A percentile compares a stretch with the other conserved stretches of the same genome.
Evolutionary conservation across 331 rosid species (phyloP).

Genomic region (Malus hybrid): DNA sequence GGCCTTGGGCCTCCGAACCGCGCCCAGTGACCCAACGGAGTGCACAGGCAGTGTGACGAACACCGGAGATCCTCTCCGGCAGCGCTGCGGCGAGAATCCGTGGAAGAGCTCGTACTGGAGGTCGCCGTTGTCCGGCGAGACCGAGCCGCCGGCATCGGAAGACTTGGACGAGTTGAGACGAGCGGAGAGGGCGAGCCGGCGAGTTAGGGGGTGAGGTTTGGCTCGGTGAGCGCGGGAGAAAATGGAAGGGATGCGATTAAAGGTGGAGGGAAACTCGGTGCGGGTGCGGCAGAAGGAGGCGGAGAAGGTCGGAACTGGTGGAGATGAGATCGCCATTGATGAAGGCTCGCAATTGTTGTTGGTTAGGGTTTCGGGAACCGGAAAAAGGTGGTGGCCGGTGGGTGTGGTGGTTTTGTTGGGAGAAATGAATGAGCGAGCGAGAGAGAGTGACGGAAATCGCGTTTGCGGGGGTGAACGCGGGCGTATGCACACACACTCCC

Average conservation of each 20-base stretch:
- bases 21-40: conserved; percentile 19
- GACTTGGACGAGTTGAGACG: conserved; percentile 28
- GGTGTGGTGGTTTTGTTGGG: not conserved
- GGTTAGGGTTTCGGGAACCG: conserved; percentile 29
- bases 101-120: conserved; percentile 36
- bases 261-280: conserved; percentile 12
- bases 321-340: conserved; percentile 61
- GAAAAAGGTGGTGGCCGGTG: not conserved
- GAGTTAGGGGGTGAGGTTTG: conserved; percentile 8
- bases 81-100: conserved; percentile 22
- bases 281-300: conserved; percentile 43
- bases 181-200: conserved; percentile 10
- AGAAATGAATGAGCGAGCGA: not conserved
- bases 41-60: conserved; percentile 38
- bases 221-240: conserved; percentile 4
- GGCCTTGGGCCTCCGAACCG: conserved; percentile 20
- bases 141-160: conserved; percentile 28
- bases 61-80: conserved; percentile 30
- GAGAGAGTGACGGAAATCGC: not conserved
- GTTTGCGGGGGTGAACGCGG: not conserved
- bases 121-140: conserved; percentile 33
- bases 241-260: conserved; percentile 23
- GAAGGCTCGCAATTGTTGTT: not conserved
- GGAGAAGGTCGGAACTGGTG: conserved; percentile 47
- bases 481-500: not conserved